Percentiles rank a stretch among this genome's conserved stretches.
These are phyloP conservation scores for Leptographium radiaticola DNA, from an alignment of 2,329 filamentous ascomycete genomes.

Conservation along the genomic window DNA sequence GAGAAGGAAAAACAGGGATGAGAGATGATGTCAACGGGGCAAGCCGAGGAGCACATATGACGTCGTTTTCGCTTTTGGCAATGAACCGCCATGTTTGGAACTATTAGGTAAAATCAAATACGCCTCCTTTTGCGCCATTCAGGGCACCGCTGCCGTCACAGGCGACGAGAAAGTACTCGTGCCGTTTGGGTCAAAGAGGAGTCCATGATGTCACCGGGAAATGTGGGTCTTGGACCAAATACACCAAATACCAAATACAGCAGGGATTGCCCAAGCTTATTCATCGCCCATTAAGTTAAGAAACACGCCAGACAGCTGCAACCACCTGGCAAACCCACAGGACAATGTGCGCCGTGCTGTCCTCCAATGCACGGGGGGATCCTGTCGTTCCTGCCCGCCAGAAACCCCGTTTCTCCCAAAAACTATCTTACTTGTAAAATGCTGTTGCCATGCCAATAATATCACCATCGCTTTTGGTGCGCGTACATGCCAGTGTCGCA, in stretches of 20 bases:
- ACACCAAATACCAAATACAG: not conserved
- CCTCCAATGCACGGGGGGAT: not conserved
- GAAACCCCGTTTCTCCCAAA: not conserved
- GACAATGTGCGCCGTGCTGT: not conserved
- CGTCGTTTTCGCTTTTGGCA: not conserved
- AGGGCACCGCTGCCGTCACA: not conserved
- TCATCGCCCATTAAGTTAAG: not conserved
- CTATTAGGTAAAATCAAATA: not conserved
- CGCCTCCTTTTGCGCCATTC: not conserved
- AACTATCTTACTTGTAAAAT: not conserved
- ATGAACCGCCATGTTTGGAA: too few relatives aligned
- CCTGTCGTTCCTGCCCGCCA: not conserved
- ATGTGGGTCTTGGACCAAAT: not conserved
- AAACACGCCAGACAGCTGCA: not conserved
- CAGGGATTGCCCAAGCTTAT: not conserved
- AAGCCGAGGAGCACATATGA: not conserved
- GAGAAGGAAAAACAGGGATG: not conserved
- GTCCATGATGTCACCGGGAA: constrained; percentile 2
- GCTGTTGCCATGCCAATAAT: not conserved
- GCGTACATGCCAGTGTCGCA: not conserved
- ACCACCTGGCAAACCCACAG: not conserved
- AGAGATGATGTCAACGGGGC: not conserved
- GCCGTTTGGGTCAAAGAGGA: too few relatives aligned
- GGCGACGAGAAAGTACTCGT: not conserved
- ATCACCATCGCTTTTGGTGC: not conserved